Evolutionary conservation across 192 early-diverging fungal species (phyloP), one percentile per base, ranked within the genome.

Genomic region (Haplosporangium gracile): DNA sequence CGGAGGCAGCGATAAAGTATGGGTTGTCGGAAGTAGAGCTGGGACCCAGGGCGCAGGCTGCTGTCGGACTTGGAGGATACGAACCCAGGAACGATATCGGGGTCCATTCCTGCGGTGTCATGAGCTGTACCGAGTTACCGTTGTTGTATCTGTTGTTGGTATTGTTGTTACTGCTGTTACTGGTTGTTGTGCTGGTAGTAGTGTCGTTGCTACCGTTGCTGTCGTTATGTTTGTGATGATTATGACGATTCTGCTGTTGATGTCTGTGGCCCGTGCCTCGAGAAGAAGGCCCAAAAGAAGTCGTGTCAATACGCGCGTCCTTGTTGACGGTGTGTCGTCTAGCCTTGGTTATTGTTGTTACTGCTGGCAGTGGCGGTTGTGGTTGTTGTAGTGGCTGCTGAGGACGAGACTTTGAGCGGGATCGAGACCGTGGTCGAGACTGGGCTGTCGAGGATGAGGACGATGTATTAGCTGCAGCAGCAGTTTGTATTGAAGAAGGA

Each of bases 391-490:
- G 68, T 70, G 42, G 42, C 36, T 74, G 26, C 13, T 60, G 72
- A 26, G 13, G 77, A 8, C 77, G 75, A 42, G 81, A 45, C 51
- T 76, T 77, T 29, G 80, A 82, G 29, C 74, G 81, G 11, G 80
- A 72, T 49, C 80, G 39, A 20, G 78, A 80, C 22, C 71, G 40
- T 20, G 74, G 68, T 38, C 26, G 42, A 15, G 45, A 42, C 29
- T 65, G 60, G 26, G 72, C 43, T 32, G 74, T 55, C 2, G 49
- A 49, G 15, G 47, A 34, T 8, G 72, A 29, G 29, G n/a, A 40
- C 15, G 74, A 22, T 43, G 74, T 53, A 34, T 73, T 10, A 29
- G 80, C n/a, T 43, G 73, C 5, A 47, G 39, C 34, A 43, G 36
- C 70, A 39, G 36, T 36, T 36, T 36, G 36, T 36, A 2, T 36